Evolutionary conservation across 2,329 filamentous ascomycete species (phyloP).

Genomic region (Fusarium sororula): DNA sequence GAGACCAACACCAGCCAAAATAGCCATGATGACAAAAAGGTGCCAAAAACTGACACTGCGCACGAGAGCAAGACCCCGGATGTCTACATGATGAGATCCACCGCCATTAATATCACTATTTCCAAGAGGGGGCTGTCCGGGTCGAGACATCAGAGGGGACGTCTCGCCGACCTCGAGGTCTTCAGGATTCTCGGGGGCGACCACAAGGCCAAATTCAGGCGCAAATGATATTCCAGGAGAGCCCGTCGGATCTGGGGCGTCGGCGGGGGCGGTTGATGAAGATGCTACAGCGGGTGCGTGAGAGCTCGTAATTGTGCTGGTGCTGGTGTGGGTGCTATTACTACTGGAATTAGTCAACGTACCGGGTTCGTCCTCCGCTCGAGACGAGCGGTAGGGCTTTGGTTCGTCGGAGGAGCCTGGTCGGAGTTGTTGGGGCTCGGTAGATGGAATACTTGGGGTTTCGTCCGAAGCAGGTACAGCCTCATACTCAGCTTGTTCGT

Average conservation of each 20-base stretch:
- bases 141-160: slow-evolving; percentile 79
- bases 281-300: slow-evolving; percentile 26
- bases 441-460: slow-evolving; percentile 17
- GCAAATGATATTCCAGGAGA: slow-evolving; percentile 40
- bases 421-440: slow-evolving; percentile 49
- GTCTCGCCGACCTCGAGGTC: slow-evolving; percentile 72
- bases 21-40: slow-evolving; percentile 84
- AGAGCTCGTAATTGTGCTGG: slow-evolving; percentile 43
- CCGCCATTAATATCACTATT: slow-evolving; percentile 74
- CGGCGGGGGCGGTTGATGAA: slow-evolving; percentile 19
- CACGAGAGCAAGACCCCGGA: slow-evolving; percentile 83
- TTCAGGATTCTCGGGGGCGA: slow-evolving; percentile 36
- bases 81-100: slow-evolving; percentile 85
- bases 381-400: slow-evolving; percentile 51
- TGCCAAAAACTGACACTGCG: slow-evolving; percentile 86
- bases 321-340: slow-evolving; percentile 46
- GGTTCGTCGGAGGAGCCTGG: slow-evolving; percentile 55
- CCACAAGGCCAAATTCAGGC: slow-evolving; percentile 43
- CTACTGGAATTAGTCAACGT: slow-evolving; percentile 57
- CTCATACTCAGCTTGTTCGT: slow-evolving; percentile 64
- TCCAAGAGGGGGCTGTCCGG: slow-evolving; percentile 61
- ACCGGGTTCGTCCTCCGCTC: slow-evolving; percentile 69
- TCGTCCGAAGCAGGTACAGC: slow-evolving; percentile 56
- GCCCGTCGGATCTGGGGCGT: slow-evolving; percentile 31
- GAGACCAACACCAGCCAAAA: slow-evolving; percentile 91